Conservation (phyloP, 1,139 yeast genomes). For the Arxiozyma bovina region DNA sequence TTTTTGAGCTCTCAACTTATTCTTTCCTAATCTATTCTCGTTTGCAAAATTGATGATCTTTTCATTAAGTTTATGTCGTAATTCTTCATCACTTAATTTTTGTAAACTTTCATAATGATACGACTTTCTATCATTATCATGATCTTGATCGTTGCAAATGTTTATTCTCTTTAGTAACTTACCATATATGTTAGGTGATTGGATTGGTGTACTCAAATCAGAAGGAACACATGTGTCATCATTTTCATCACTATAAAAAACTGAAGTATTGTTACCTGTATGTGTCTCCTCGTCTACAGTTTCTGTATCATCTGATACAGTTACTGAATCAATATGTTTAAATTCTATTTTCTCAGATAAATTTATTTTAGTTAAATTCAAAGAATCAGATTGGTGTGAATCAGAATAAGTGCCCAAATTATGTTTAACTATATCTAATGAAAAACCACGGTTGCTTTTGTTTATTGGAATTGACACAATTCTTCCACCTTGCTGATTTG, state of each 20-base stretch:
- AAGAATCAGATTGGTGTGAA: neutral
- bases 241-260: neutral
- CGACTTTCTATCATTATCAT: neutral
- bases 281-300: slow-evolving; percentile 6
- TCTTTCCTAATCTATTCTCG: slow-evolving; percentile 24
- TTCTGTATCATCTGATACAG: slow-evolving; percentile 3
- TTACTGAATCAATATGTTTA: slow-evolving; percentile 13
- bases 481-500: neutral
- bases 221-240: neutral
- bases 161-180: neutral
- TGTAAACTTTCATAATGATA: slow-evolving; percentile 9
- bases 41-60: slow-evolving; percentile 23
- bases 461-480: neutral
- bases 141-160: neutral
- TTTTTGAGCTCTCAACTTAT: slow-evolving; percentile 22
- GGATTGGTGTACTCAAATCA: neutral
- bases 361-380: neutral
- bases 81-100: slow-evolving; percentile 25
- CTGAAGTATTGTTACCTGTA: neutral
- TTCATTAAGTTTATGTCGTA: slow-evolving; percentile 22
- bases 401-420: neutral
- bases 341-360: slow-evolving; percentile 16
- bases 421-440: slow-evolving; percentile 8
- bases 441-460: slow-evolving; percentile 7
- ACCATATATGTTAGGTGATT: neutral